Percentiles rank a stretch among this genome's conserved stretches.
phyloP scores from a whole-genome alignment of 2,329 filamentous ascomycete species.

The Exophiala xenobiotica region DNA sequence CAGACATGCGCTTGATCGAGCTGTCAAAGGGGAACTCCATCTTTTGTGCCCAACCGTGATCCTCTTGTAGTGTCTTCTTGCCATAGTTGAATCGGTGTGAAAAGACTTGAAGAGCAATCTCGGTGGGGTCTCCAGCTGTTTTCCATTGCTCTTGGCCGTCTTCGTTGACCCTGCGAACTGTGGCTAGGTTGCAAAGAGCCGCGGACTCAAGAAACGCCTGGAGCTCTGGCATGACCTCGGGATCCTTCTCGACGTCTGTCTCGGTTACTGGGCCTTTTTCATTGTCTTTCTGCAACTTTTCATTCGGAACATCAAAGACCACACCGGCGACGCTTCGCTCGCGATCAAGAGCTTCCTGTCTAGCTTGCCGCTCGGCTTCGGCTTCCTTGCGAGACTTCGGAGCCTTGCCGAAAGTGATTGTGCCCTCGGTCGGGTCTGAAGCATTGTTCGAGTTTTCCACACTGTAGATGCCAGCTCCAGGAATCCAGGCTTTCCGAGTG shows the following conservation, averaged over 20 bases:
- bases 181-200: conserved; percentile 57
- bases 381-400: conserved; percentile 35
- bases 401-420: conserved; percentile 41
- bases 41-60: conserved; percentile 52
- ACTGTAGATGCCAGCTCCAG: conserved; percentile 52
- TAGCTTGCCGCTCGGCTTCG: conserved; percentile 38
- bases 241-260: conserved; percentile 27
- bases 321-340: conserved; percentile 61
- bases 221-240: conserved; percentile 48
- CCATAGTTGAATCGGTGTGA: conserved; percentile 59
- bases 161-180: conserved; percentile 47
- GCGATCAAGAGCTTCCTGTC: conserved; percentile 52
- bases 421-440: conserved; percentile 55
- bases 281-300: conserved; percentile 36
- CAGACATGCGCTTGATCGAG: conserved; percentile 65
- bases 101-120: conserved; percentile 67
- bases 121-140: conserved; percentile 63
- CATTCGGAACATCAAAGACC: conserved; percentile 63
- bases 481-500: conserved; percentile 59
- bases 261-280: conserved; percentile 33
- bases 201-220: conserved; percentile 54
- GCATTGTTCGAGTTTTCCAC: conserved; percentile 55
- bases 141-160: conserved; percentile 48
- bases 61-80: conserved; percentile 42
- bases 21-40: conserved; percentile 66